Evolutionary conservation across 108 stramenopile genomes (phyloP).

Genomic region (Nannochloropsis oceanica): DNA sequence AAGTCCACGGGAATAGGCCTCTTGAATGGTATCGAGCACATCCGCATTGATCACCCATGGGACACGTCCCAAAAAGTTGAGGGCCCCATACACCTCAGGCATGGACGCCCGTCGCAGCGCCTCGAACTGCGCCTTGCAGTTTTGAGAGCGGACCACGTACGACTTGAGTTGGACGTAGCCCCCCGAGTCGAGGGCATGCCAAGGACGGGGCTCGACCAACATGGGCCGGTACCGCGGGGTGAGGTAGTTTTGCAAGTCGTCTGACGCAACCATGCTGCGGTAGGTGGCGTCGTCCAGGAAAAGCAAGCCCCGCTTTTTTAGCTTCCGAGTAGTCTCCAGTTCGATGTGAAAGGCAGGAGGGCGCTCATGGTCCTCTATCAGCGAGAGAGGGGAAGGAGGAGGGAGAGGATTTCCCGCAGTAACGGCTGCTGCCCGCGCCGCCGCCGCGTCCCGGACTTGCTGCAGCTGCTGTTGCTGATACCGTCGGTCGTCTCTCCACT

Average conservation of each 20-base stretch:
- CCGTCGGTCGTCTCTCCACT: neutral
- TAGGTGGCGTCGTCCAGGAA: slow-evolving; percentile 5
- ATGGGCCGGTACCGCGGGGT: slow-evolving; percentile 1
- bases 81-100: slow-evolving; percentile 16
- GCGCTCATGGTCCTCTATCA: neutral
- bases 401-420: slow-evolving; percentile 16
- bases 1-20: neutral
- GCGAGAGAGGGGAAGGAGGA: slow-evolving; percentile 10
- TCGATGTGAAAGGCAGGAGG: neutral
- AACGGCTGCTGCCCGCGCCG: neutral
- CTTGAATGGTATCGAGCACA: slow-evolving; percentile 2
- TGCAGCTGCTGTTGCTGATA: neutral
- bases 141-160: neutral
- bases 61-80: slow-evolving; percentile 35
- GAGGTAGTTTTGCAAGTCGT: neutral
- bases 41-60: slow-evolving; percentile 25
- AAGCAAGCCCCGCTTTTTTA: neutral
- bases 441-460: neutral
- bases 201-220: slow-evolving; percentile 3
- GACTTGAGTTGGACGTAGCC: slow-evolving; percentile 5
- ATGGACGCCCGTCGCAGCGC: slow-evolving; percentile 20
- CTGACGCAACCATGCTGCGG: slow-evolving; percentile 8
- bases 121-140: slow-evolving; percentile 8
- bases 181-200: neutral
- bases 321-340: neutral